phyloP scores from a whole-genome alignment of 805 yeast species.

The Candida tallmaniae region DNA sequence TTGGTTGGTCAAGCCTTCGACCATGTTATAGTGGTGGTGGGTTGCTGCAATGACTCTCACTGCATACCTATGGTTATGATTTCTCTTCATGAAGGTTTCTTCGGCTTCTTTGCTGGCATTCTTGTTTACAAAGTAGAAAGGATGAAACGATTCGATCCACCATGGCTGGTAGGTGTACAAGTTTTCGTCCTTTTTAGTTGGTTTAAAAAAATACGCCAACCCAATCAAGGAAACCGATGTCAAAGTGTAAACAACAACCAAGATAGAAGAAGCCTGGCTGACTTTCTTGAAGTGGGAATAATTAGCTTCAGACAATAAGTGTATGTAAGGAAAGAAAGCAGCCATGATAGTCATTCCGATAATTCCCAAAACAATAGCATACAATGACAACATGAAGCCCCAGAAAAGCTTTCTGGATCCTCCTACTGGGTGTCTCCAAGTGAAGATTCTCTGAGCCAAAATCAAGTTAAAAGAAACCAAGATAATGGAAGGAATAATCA shows the following conservation, averaged over 20 bases:
- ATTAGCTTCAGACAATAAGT: slow-evolving; percentile 43
- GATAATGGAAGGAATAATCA: slow-evolving; percentile 54
- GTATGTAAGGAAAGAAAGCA: slow-evolving; percentile 55
- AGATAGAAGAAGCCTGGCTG: slow-evolving; percentile 39
- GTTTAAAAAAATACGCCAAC: slow-evolving; percentile 50
- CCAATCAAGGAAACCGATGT: slow-evolving; percentile 47
- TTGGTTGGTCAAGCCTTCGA: slow-evolving; percentile 27
- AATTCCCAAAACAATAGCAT: slow-evolving; percentile 51
- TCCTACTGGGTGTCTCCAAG: slow-evolving; percentile 73
- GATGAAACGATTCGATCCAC: slow-evolving; percentile 67
- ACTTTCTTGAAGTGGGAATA: slow-evolving; percentile 52
- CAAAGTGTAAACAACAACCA: slow-evolving; percentile 44
- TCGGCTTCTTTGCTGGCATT: slow-evolving; percentile 48
- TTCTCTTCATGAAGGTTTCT: slow-evolving; percentile 41
- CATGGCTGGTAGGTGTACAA: slow-evolving; percentile 67
- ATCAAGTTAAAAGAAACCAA: slow-evolving; percentile 58
- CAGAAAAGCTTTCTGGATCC: slow-evolving; percentile 53
- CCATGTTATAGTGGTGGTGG: slow-evolving; percentile 35
- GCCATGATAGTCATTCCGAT: slow-evolving; percentile 68
- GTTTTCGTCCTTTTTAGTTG: slow-evolving; percentile 46
- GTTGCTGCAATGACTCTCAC: slow-evolving; percentile 60
- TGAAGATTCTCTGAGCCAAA: slow-evolving; percentile 62
- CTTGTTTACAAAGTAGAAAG: slow-evolving; percentile 55
- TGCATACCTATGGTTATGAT: slow-evolving; percentile 46
- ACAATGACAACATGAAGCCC: slow-evolving; percentile 45